Conservation (phyloP, 2,329 filamentous ascomycete genomes). For the Fusarium acutatum region DNA sequence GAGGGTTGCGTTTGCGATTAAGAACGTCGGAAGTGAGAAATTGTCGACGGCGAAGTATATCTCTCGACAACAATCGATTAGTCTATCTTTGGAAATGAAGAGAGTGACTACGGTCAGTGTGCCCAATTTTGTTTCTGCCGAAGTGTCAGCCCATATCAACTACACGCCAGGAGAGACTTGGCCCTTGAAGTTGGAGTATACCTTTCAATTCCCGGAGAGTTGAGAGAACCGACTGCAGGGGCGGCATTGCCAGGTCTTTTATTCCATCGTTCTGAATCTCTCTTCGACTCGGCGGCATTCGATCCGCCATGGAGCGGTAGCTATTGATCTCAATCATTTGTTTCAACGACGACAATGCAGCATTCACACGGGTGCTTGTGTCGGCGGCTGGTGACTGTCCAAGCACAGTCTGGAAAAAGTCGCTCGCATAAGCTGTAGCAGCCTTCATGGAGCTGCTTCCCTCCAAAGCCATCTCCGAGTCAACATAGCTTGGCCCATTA, state of each 20-base stretch:
- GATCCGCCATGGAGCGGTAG: not conserved
- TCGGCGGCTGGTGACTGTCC: not conserved
- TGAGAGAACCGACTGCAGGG: fast-evolving
- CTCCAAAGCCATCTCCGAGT: not conserved
- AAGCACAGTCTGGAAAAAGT: not conserved
- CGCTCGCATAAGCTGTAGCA: not conserved
- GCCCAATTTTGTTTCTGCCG: not conserved
- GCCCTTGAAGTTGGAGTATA: no score
- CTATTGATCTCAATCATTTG: not conserved
- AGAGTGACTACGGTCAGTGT: not conserved
- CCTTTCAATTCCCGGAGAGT: not conserved
- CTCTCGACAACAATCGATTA: not conserved
- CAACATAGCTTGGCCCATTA: not conserved
- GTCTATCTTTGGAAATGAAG: not conserved
- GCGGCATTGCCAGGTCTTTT: not conserved
- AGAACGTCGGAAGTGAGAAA: not conserved
- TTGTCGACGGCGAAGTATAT: not conserved
- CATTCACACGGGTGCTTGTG: not conserved
- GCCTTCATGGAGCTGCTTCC: not conserved
- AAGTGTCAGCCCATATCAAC: not conserved
- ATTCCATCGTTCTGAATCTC: not conserved
- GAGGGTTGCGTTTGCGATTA: not conserved
- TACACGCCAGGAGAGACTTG: no score
- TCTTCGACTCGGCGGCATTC: not conserved
- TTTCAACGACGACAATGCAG: not conserved